These are phyloP conservation scores for Picochlorum sp. DNA, from an alignment of 139 green algal species.

Conservation along the genomic window DNA sequence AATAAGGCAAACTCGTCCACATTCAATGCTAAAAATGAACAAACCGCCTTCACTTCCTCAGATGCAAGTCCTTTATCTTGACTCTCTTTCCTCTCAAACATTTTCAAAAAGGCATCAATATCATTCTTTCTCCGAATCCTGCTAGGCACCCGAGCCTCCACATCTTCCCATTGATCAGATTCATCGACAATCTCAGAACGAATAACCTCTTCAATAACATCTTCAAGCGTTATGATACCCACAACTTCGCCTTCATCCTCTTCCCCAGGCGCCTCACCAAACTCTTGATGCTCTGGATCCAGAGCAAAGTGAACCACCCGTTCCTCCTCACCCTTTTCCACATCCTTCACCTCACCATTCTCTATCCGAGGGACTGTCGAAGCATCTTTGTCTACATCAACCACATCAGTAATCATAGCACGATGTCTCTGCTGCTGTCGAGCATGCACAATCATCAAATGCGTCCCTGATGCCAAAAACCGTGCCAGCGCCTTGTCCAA, in stretches of 20 bases:
- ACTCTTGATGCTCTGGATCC: slow-evolving; percentile 6
- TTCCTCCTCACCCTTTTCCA: not conserved
- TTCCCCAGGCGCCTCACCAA: not conserved
- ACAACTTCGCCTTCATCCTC: slow-evolving; percentile 6
- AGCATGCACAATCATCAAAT: slow-evolving; percentile 46
- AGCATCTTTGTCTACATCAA: not conserved
- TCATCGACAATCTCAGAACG: slow-evolving; percentile 51
- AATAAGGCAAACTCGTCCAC: slow-evolving; percentile 4
- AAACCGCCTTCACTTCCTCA: slow-evolving; percentile 42
- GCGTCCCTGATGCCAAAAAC: slow-evolving; percentile 23
- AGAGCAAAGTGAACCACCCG: not conserved
- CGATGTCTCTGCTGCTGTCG: too few species aligned
- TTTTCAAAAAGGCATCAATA: slow-evolving; percentile 28
- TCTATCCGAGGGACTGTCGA: not conserved
- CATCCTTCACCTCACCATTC: not conserved
- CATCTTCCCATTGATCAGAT: slow-evolving; percentile 31
- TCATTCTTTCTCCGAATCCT: slow-evolving; percentile 13
- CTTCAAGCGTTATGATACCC: slow-evolving; percentile 60
- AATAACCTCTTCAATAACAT: slow-evolving; percentile 55
- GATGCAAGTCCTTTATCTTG: slow-evolving; percentile 12
- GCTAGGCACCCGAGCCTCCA: slow-evolving; percentile 14
- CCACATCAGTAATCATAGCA: not conserved
- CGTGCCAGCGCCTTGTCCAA: slow-evolving; percentile 46
- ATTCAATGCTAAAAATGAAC: slow-evolving; percentile 31
- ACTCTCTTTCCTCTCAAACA: slow-evolving; percentile 43